Conservation (phyloP, 75 land plant species). For the Azolla pinnata region DNA sequence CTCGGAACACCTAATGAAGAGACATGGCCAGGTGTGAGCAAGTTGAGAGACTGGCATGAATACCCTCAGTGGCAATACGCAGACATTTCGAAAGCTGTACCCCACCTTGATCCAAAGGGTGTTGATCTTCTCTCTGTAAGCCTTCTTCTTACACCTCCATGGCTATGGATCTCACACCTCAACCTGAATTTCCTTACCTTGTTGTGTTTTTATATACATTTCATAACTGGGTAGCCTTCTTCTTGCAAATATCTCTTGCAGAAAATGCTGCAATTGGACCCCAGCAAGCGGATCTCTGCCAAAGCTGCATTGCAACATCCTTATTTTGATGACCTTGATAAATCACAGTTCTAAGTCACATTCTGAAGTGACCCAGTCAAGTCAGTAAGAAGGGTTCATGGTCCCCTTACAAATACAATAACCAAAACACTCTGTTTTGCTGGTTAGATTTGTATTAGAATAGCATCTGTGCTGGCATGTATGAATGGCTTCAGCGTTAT, state of each 20-base stretch:
- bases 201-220: not conserved
- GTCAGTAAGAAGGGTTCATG: too few species aligned
- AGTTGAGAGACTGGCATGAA: conserved; percentile 88
- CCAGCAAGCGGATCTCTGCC: conserved; percentile 74
- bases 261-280: conserved; percentile 39
- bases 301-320: conserved; percentile 85
- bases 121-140: conserved; percentile 51
- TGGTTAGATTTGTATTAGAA: not conserved
- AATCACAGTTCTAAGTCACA: not conserved
- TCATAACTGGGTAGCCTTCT: not conserved
- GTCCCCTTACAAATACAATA: not conserved
- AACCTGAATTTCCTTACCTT: not conserved
- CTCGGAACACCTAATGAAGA: conserved; percentile 89
- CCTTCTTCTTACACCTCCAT: not conserved
- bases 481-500: not conserved
- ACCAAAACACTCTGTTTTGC: not conserved
- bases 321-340: conserved; percentile 30
- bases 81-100: conserved; percentile 56
- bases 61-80: conserved; percentile 91
- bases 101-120: conserved; percentile 49
- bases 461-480: not conserved
- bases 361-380: too few species aligned
- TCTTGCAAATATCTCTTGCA: not conserved
- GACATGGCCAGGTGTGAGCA: conserved; percentile 80
- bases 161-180: not conserved